Base-by-base conservation (phyloP, 176 grass and related monocot genomes). In the Zoysia japonica region DNA sequence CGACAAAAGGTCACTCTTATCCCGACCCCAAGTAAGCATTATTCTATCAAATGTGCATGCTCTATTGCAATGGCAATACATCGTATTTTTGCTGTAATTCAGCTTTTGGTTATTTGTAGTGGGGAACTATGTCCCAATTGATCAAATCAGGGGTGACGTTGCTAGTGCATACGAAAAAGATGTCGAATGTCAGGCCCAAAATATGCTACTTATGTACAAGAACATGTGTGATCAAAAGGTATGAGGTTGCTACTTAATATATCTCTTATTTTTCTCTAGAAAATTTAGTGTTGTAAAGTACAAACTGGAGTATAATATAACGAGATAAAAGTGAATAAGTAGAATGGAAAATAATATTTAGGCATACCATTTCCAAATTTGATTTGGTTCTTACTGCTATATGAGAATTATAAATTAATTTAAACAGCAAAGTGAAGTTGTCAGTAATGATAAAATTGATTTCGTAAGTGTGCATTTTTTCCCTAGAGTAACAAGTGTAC, bases 61-160 rank as follows among this genome's bases (percentile, higher is more conserved):
- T 61, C 38, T 39, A 47, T 42, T 51, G 28, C 12, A 28, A 28
- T 49, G 39, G 28, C 36, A 53, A 2, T 76, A 46, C 53, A 72
- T 39, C 1, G 19, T 47, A 47, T 47, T 47, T 14, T 48, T 6
- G 38, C 11, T 78, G 17, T 51, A 61, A 38, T 38, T 48, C 77
- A 52, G 14, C 16, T n/a, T 17, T 62, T 71, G 12, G 5, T 76
- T 67, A 9, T 61, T 70, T 81, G 7, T 57, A 91, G 89, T 88
- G 85, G 89, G 89, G 13, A 91, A 91, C 68, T 63, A 72, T 74
- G 74, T 91, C 45, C 82, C 82, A 38, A 74, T 91, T 64, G 72
- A 87, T 82, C 59, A 82, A 78, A 78, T 88, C 68, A 75, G 78
- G 62, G 66, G 68, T 68, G 85, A 91, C 46, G 62, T 88, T 87